Percentiles rank a stretch among this genome's conserved stretches.
Conservation (phyloP, 2,329 filamentous ascomycete genomes). For the Ambrosiella beaveri region DNA sequence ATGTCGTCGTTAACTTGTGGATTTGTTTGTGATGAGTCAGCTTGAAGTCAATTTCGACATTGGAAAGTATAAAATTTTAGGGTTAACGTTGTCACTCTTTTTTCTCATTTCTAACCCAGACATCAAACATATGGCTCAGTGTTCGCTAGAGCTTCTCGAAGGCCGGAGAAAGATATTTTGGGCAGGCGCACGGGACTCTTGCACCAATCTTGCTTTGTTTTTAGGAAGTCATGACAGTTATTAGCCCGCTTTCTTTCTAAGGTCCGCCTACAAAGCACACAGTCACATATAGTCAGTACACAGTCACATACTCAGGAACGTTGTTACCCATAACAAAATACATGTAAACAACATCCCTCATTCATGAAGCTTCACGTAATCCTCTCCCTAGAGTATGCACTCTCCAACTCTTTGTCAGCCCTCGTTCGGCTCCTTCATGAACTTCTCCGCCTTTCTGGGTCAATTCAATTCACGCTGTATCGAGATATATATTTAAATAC, state of each 20-base stretch:
- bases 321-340: too few species aligned
- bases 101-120: not conserved
- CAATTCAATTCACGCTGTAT: not conserved
- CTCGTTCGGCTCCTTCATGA: not conserved
- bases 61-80: not conserved
- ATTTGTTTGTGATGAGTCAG: too few species aligned
- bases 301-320: too few species aligned
- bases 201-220: too few species aligned
- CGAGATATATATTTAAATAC: too few species aligned
- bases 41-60: not conserved
- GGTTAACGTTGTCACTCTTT: not conserved
- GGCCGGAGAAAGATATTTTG: not conserved
- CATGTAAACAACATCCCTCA: too few species aligned
- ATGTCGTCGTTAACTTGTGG: too few species aligned
- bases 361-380: too few species aligned
- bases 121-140: not conserved
- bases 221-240: too few species aligned
- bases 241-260: too few species aligned
- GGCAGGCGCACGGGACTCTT: not conserved
- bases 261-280: too few species aligned
- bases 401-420: not conserved
- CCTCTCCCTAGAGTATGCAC: not conserved
- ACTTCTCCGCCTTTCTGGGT: not conserved
- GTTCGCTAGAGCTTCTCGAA: not conserved
- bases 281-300: too few species aligned